Conservation (phyloP, 345 rosid species). For the Sisymbrium altissimum region DNA sequence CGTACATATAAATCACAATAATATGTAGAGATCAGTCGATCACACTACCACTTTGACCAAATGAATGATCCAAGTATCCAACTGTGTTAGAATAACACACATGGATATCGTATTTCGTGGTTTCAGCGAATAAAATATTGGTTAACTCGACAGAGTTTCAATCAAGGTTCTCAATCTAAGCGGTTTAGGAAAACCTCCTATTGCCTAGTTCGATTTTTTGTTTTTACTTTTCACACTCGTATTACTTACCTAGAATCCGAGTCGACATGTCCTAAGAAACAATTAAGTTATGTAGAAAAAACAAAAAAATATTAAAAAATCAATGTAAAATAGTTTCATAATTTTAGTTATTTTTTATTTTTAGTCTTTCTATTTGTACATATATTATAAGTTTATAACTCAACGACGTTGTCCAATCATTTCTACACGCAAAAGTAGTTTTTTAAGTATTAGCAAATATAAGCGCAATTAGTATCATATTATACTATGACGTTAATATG, state of each 20-base stretch:
- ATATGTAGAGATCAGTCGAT: neutral
- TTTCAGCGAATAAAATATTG: neutral
- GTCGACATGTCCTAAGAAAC: too few species aligned
- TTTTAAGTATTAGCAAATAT: neutral
- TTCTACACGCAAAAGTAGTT: neutral
- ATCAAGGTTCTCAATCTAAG: neutral
- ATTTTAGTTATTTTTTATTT: too few species aligned
- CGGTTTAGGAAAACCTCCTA: neutral
- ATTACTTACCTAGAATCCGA: too few species aligned
- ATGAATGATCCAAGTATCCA: slow-evolving; percentile 6
- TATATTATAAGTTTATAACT: too few species aligned
- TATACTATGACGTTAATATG: neutral
- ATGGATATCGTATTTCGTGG: neutral
- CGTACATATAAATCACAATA: slow-evolving; percentile 5
- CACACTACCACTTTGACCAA: slow-evolving; percentile 23
- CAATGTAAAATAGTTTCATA: too few species aligned
- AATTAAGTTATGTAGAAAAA: too few species aligned
- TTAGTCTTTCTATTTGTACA: too few species aligned
- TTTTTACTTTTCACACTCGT: too few species aligned
- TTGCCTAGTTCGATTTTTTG: too few species aligned
- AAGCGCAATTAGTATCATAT: neutral
- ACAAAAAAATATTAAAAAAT: too few species aligned
- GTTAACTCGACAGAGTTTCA: neutral
- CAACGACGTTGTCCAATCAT: too few species aligned
- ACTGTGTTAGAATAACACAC: neutral